Evolutionary conservation across 768 basidiomycete genomes (phyloP), one percentile per base, ranked within the genome.

Genomic region (Trichaptum fuscoviolaceum): DNA sequence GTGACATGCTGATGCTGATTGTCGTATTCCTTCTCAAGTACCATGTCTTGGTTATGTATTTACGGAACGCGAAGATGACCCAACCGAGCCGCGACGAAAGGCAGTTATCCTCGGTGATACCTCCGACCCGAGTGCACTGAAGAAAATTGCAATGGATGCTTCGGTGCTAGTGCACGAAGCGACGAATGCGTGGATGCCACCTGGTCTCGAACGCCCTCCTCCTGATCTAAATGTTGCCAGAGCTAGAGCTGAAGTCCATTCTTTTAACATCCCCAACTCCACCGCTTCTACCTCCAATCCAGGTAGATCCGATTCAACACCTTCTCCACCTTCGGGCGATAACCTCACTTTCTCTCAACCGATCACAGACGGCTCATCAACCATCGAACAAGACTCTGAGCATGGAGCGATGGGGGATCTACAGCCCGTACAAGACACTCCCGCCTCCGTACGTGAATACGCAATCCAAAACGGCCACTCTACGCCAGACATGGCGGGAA

Each of bases 401-500:
- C n/a, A n/a, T n/a, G n/a, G n/a, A n/a, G n/a, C 30, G 30, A 30
- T 8, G 8, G 30, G 30, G 4, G 8, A 30, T 30, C 8, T 8
- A 2, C 2, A 52, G 42, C 42, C 15, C 59, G 59, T 18, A 9
- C 59, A 25, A 18, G 4, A 5, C 25, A 61, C 25, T 3, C 25
- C 42, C 20, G 42, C 42, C 59, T 25, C 59, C 25, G 15, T 61
- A 86, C 66, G 80, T 92, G 8, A 89, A 81, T 73, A 87, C 86
- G 2, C 84, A 92, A 73, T 61, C 2, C 59, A 9, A 17, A 25
- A 61, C 59, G 95, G 95, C 0, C 95, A 97, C 75, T 94, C 92
- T 4, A 97, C 95, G 15, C 93, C 95, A 1, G 91, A 93, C 71
- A 92, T 95, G 88, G 95, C 93, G 8, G 95, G 88, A 12, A 79